Conservation (phyloP, 1,284 basidiomycete genomes). For the Apiotrichum montevideense region DNA sequence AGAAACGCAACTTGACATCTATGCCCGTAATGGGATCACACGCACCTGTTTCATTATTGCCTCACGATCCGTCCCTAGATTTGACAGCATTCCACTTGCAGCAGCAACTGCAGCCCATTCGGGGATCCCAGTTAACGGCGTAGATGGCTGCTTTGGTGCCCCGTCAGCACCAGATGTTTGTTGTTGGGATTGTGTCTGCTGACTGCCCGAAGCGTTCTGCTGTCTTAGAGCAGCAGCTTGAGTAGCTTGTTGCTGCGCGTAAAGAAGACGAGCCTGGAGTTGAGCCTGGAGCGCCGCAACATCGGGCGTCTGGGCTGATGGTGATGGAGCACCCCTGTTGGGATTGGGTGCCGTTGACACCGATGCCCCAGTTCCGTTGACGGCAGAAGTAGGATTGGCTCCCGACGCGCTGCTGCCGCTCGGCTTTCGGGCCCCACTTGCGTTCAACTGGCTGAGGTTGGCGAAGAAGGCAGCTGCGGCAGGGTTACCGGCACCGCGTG, state of each 20-base stretch:
- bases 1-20: not conserved
- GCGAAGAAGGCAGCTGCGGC: slow-evolving; percentile 8
- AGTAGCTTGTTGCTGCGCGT: slow-evolving; percentile 19
- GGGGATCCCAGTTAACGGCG: slow-evolving; percentile 1
- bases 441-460: slow-evolving; percentile 7
- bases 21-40: not conserved
- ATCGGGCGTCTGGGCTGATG: slow-evolving; percentile 2
- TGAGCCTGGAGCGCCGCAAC: slow-evolving; percentile 14
- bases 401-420: not conserved
- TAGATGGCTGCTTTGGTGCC: not conserved
- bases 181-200: slow-evolving; percentile 2
- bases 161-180: not conserved
- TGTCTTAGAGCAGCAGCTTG: slow-evolving; percentile 8
- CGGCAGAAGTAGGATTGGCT: not conserved
- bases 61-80: slow-evolving; percentile 28
- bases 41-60: slow-evolving; percentile 40
- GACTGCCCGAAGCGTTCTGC: not conserved
- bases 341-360: not conserved
- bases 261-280: slow-evolving; percentile 17
- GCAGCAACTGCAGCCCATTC: slow-evolving; percentile 14
- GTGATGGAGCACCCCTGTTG: not conserved
- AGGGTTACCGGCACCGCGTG: slow-evolving; percentile 3
- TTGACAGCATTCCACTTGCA: slow-evolving; percentile 16
- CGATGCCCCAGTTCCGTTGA: not conserved
- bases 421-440: not conserved